Evolutionary conservation across 257 asterid species (phyloP), one percentile per base, ranked within the genome.

Genomic region (Gentiana dahurica): DNA sequence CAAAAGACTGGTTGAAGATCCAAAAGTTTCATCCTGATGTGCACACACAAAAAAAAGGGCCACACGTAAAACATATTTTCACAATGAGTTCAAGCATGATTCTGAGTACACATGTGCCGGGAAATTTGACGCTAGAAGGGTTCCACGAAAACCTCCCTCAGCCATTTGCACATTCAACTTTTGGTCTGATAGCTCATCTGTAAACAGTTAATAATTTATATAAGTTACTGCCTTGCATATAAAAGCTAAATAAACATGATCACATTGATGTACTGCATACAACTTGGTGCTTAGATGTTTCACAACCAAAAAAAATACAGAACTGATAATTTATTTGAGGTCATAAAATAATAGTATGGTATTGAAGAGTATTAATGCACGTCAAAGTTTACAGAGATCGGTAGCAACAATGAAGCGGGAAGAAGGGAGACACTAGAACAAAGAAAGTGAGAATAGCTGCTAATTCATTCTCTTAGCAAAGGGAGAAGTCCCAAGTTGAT

Each of bases 121-220:
- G 67, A 83, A 68, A 62, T 77, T 73, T 61, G 98, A 91, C 51
- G 97, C 55, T 60, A 92, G 89, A 68, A 92, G 95, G 53, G 98
- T 85, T 65, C 97, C 98, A 52, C 98, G 89, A 62, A 92, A 92
- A 54, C 98, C 98, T 68, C 71, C 95, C 73, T 88, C 98, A 35
- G 76, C 68, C 69, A 62, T 75, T 53, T 66, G 77, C 33, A 60
- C 50, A 49, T 85, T 90, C 71, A 67, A 54, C 73, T 76, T 87
- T 41, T 85, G 73, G 70, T 77, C 92, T 44, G 78, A 78, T 64
- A 92, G 87, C 78, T 92, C 98, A 72, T 92, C 98, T 91, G 76
- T 61, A 69, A 60, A 70, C 45, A 70, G 63, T 62, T 51, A 59
- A 45, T 11, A 57, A 49, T 24, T 24, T 24, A 24, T 24, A 68